phyloP scores from a whole-genome alignment of 23 red algal genomes.

The Gracilaria domingensis region DNA sequence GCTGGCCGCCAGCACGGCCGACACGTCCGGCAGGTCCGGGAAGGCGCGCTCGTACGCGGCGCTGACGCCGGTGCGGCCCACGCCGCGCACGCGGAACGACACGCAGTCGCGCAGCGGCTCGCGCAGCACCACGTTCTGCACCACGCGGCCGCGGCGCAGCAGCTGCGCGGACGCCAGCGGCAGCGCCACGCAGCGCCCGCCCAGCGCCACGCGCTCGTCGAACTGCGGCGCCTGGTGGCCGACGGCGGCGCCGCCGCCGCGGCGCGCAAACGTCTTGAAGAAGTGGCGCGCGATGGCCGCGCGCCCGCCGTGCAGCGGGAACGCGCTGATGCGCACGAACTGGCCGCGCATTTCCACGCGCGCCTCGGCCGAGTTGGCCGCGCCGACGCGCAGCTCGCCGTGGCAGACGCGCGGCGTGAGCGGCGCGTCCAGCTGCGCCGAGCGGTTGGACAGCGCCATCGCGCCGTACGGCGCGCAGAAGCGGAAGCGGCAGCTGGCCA shows the following conservation, averaged over 20 bases:
- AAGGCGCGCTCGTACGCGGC: constrained; percentile 1
- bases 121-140: neutral
- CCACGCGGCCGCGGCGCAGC: constrained; percentile 4
- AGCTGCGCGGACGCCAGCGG: constrained; percentile 7
- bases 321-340: neutral
- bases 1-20: neutral
- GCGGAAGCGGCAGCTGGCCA: constrained; percentile 2
- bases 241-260: neutral
- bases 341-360: neutral
- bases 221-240: constrained; percentile 26
- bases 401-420: constrained; percentile 14
- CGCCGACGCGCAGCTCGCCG: neutral
- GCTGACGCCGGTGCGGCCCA: neutral
- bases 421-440: neutral
- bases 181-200: constrained; percentile 1
- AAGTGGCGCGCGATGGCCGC: constrained; percentile 9
- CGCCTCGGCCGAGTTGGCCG: constrained; percentile 17
- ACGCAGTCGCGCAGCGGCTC: neutral
- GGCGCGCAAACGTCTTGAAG: constrained; percentile 19
- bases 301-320: constrained; percentile 12
- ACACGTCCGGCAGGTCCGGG: constrained; percentile 11
- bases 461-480: neutral
- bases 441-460: neutral
- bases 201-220: neutral
- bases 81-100: neutral